These are phyloP conservation scores for Avena atlantica DNA, from an alignment of 176 grass and related monocot species.

Conservation along the genomic window DNA sequence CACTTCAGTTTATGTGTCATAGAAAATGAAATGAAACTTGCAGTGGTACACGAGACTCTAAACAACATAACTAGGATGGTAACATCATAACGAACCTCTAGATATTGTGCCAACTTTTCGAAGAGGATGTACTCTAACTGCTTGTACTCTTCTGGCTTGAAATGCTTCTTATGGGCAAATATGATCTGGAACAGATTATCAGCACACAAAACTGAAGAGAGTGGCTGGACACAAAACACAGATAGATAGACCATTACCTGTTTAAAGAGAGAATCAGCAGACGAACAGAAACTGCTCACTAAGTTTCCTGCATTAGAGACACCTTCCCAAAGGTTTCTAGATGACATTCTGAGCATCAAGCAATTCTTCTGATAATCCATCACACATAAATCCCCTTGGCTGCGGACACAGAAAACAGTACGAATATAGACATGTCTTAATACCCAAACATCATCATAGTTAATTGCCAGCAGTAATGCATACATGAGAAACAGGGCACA, in stretches of 20 bases:
- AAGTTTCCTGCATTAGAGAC: conserved; percentile 47
- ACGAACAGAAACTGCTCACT: conserved; percentile 58
- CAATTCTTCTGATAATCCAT: conserved; percentile 72
- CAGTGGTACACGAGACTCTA: neutral
- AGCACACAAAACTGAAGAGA: conserved; percentile 30
- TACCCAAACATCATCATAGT: conserved; percentile 21
- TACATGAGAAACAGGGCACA: neutral
- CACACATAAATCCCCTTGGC: conserved; percentile 53
- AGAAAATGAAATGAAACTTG: neutral
- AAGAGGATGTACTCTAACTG: conserved; percentile 67
- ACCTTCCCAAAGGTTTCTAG: conserved; percentile 82
- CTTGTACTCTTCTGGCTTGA: conserved; percentile 56
- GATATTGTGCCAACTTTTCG: conserved; percentile 42
- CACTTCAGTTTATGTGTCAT: neutral
- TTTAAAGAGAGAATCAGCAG: conserved; percentile 85
- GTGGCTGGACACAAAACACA: conserved; percentile 27
- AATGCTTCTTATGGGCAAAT: conserved; percentile 77
- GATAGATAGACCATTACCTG: conserved; percentile 59
- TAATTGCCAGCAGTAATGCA: conserved; percentile 16
- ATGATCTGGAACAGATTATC: conserved; percentile 70
- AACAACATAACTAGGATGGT: conserved; percentile 22
- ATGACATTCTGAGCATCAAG: conserved; percentile 79
- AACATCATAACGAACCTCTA: conserved; percentile 56
- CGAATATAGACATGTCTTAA: conserved; percentile 9
- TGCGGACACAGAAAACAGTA: conserved; percentile 51